Conservation (phyloP, 73 alveolate species). For the Loxodes magnus region DNA sequence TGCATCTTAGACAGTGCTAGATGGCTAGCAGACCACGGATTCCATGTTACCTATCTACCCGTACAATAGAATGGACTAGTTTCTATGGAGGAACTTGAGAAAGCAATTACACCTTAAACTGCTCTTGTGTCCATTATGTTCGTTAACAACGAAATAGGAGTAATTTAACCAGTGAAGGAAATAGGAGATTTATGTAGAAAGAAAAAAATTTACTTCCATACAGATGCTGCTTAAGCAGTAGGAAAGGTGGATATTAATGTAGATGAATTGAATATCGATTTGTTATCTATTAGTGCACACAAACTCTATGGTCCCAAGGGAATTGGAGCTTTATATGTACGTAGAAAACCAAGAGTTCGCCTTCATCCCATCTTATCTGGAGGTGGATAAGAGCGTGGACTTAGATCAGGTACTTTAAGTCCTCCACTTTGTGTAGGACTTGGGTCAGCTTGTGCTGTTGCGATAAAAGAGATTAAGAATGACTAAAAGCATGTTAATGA, state of each 20-base stretch:
- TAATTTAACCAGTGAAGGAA: constrained; percentile 93
- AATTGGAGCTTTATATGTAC: constrained; percentile 84
- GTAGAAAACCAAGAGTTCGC: constrained; percentile 94
- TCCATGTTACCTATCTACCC: constrained; percentile 89
- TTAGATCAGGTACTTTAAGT: constrained; percentile 94
- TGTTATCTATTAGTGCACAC: constrained; percentile 83
- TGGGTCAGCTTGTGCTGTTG: constrained; percentile 83
- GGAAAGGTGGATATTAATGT: constrained; percentile 85
- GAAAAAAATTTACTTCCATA: constrained; percentile 78
- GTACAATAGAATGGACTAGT: constrained; percentile 87
- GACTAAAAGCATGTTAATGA: constrained; percentile 63
- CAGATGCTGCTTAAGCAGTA: constrained; percentile 95
- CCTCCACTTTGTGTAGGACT: constrained; percentile 87
- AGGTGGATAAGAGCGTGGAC: constrained; percentile 96
- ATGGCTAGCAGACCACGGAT: constrained; percentile 87
- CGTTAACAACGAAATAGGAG: constrained; percentile 99
- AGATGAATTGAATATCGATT: constrained; percentile 63
- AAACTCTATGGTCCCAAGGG: constrained; percentile 98
- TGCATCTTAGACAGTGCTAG: constrained; percentile 95
- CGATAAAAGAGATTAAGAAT: constrained; percentile 69
- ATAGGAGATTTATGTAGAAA: constrained; percentile 84
- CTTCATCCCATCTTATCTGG: constrained; percentile 81
- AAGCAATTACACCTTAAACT: constrained; percentile 85
- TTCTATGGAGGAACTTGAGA: constrained; percentile 47
- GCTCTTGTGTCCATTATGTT: constrained; percentile 85